A percentile compares a stretch with the other conserved stretches of the same genome.
These are phyloP conservation scores for Annulohypoxylon stygium DNA, from an alignment of 495 filamentous ascomycete species.

Conservation along the genomic window DNA sequence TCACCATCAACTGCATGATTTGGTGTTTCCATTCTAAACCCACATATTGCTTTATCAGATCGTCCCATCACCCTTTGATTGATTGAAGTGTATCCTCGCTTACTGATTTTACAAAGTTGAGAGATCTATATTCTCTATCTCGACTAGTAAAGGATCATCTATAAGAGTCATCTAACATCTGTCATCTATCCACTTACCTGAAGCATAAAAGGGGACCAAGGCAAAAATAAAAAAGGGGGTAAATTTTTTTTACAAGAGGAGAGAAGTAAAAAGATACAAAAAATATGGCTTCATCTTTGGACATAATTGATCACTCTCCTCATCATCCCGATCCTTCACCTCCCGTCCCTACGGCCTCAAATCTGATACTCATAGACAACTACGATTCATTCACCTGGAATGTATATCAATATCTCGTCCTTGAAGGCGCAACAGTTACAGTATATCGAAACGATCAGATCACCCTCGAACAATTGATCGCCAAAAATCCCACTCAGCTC, in stretches of 20 bases:
- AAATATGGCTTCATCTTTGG: conserved; percentile 60
- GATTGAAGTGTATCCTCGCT: neutral
- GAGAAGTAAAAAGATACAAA: neutral
- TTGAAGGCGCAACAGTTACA: conserved; percentile 90
- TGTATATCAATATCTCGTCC: conserved; percentile 95
- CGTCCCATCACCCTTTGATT: neutral
- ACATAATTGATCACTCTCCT: conserved; percentile 86
- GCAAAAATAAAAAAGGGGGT: neutral
- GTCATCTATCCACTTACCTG: neutral
- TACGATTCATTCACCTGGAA: conserved; percentile 99
- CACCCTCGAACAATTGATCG: conserved; percentile 83
- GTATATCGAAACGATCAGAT: conserved; percentile 95
- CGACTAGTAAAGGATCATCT: neutral
- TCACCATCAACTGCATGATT: neutral
- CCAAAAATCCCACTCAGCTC: conserved; percentile 87
- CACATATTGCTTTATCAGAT: neutral
- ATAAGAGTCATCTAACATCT: neutral
- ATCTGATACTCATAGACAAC: conserved; percentile 97
- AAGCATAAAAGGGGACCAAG: neutral
- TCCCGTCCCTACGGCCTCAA: conserved; percentile 79
- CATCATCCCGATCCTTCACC: conserved; percentile 79
- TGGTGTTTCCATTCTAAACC: conserved; percentile 14
- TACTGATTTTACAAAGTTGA: conserved; percentile 6
- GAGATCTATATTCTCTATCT: conserved; percentile 8
- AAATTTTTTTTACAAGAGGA: neutral